Evolutionary conservation across 2,329 filamentous ascomycete genomes (phyloP).

Genomic region (Knufia fluminis): DNA sequence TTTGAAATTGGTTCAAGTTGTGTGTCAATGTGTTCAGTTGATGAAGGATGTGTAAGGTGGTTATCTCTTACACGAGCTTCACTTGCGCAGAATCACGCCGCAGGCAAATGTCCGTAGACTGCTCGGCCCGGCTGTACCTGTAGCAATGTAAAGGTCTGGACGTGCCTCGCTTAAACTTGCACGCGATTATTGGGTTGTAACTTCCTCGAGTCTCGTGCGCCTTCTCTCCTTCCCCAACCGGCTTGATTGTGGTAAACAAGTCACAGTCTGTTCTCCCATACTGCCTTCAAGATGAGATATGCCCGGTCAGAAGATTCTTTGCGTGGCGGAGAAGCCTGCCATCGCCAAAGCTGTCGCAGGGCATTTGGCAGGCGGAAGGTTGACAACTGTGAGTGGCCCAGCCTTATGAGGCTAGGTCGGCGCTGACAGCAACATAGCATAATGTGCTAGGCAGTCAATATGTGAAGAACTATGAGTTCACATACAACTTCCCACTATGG

Average conservation of each 20-base stretch:
- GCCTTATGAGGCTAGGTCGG: background rate
- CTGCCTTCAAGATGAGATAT: constrained; percentile 17
- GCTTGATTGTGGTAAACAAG: background rate
- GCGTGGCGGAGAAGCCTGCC: constrained; percentile 81
- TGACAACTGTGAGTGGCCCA: constrained; percentile 53
- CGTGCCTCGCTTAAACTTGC: background rate
- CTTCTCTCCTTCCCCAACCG: background rate
- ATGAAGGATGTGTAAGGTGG: too few species aligned
- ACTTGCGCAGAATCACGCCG: too few species aligned
- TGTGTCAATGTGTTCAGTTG: too few species aligned
- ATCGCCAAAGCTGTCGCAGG: constrained; percentile 90
- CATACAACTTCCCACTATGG: constrained; percentile 77
- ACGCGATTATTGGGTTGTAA: background rate
- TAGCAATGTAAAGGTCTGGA: background rate
- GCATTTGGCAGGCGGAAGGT: constrained; percentile 71
- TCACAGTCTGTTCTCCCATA: background rate
- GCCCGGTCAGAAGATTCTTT: constrained; percentile 49
- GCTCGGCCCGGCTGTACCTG: background rate
- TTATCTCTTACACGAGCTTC: too few species aligned
- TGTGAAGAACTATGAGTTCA: constrained; percentile 90
- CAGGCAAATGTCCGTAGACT: too few species aligned
- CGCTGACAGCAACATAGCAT: constrained; percentile 42
- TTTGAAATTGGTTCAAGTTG: too few species aligned
- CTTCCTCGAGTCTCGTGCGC: background rate
- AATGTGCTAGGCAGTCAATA: constrained; percentile 60